A percentile compares a stretch with the other conserved stretches of the same genome.
These are phyloP conservation scores for Acacia acuminata DNA, from an alignment of 306 rosid genomes.

Conservation along the genomic window DNA sequence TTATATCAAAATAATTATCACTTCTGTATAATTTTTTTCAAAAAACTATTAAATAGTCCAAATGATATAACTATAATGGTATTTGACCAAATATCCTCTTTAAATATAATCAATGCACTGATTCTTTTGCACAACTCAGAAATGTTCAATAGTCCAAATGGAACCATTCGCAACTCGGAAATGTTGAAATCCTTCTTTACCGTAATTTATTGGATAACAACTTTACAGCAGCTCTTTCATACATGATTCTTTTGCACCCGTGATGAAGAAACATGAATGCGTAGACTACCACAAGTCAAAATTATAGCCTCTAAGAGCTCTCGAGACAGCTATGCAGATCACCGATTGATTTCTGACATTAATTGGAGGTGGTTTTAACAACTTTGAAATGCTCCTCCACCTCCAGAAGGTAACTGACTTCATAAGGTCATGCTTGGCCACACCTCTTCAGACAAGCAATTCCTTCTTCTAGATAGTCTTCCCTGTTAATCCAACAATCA, in stretches of 20 bases:
- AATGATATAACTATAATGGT: not conserved
- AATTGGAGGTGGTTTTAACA: slow-evolving; percentile 35
- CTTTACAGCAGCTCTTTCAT: slow-evolving; percentile 31
- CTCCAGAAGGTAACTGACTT: slow-evolving; percentile 35
- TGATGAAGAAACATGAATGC: slow-evolving; percentile 34
- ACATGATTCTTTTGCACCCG: slow-evolving; percentile 26
- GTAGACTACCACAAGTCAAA: slow-evolving; percentile 26
- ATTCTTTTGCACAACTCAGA: not conserved
- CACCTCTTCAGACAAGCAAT: slow-evolving; percentile 81
- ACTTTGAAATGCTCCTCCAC: slow-evolving; percentile 29
- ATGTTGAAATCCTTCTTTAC: slow-evolving; percentile 28
- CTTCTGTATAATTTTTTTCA: no score
- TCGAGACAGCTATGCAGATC: slow-evolving; percentile 25
- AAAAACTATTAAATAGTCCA: not conserved
- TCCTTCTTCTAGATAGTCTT: slow-evolving; percentile 98
- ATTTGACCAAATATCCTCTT: not conserved
- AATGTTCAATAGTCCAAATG: slow-evolving; percentile 13
- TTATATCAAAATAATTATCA: no score
- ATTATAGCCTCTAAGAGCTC: slow-evolving; percentile 18
- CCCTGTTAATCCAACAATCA: slow-evolving; percentile 96
- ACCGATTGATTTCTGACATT: slow-evolving; percentile 18
- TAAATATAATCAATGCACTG: no score
- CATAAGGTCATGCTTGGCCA: slow-evolving; percentile 77
- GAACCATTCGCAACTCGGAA: not conserved
- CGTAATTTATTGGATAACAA: slow-evolving; percentile 18